A percentile compares a stretch with the other conserved stretches of the same genome.
phyloP scores from a whole-genome alignment of 2,329 filamentous ascomycete species.

The Penicillium sp. region DNA sequence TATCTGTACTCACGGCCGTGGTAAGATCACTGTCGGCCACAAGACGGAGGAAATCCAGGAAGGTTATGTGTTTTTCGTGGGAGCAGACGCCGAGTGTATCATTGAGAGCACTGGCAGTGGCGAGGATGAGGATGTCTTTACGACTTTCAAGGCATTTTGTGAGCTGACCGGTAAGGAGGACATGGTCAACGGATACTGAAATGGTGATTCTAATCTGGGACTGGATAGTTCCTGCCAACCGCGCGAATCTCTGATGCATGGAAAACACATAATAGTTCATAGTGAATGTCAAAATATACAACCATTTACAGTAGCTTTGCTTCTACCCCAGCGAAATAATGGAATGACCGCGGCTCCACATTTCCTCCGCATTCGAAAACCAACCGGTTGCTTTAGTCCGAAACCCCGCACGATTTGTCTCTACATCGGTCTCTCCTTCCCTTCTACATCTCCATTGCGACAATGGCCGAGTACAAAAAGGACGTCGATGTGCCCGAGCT shows the following conservation, averaged over 20 bases:
- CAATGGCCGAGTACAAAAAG: constrained; percentile 8
- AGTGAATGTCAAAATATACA: constrained; percentile 4
- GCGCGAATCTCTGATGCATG: constrained; percentile 18
- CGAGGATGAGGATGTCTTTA: constrained; percentile 61
- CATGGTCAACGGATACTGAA: constrained; percentile 33
- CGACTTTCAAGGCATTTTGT: constrained; percentile 90
- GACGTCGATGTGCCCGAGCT: constrained; percentile 22
- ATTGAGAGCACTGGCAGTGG: constrained; percentile 59
- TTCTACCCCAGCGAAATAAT: too few relatives aligned
- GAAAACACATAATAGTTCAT: not conserved
- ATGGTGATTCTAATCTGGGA: constrained; percentile 14
- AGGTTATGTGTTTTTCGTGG: constrained; percentile 76
- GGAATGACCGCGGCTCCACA: too few relatives aligned
- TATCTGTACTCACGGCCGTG: constrained; percentile 79
- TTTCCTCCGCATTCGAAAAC: too few relatives aligned
- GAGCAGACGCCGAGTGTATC: constrained; percentile 76
- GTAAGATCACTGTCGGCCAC: constrained; percentile 76
- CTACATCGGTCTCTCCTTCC: not conserved
- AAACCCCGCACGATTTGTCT: too few relatives aligned
- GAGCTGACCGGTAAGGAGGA: constrained; percentile 59
- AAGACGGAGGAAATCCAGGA: constrained; percentile 69
- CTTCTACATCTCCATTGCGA: not conserved
- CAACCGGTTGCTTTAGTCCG: too few relatives aligned
- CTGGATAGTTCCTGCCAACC: constrained; percentile 9
- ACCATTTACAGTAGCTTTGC: not conserved